Evolutionary conservation across 1,139 yeast species (phyloP).

Genomic region (Kodamaea arcana): DNA sequence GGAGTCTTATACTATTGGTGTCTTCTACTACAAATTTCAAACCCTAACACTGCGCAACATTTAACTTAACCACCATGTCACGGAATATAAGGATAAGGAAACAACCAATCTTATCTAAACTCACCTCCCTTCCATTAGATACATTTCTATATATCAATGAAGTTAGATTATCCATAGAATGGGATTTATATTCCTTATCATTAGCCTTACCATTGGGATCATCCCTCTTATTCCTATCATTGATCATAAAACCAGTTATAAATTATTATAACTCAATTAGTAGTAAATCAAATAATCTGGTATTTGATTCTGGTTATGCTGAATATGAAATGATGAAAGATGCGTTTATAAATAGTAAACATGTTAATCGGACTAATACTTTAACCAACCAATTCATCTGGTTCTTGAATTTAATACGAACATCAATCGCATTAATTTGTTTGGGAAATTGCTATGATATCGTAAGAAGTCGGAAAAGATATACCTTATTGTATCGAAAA

Average conservation of each 20-base stretch:
- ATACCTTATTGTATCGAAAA: slow-evolving; percentile 37
- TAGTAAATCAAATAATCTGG: slow-evolving; percentile 19
- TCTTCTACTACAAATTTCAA: too few relatives aligned
- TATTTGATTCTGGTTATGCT: slow-evolving; percentile 28
- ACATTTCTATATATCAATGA: slow-evolving; percentile 51
- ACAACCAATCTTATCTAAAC: slow-evolving; percentile 32
- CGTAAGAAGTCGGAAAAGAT: slow-evolving; percentile 29
- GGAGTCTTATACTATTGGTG: too few relatives aligned
- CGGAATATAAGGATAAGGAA: slow-evolving; percentile 9
- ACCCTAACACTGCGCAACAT: too few relatives aligned
- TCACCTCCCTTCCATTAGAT: slow-evolving; percentile 57
- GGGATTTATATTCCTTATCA: slow-evolving; percentile 53
- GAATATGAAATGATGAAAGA: slow-evolving; percentile 31
- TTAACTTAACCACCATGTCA: neutral
- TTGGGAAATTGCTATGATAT: slow-evolving; percentile 30
- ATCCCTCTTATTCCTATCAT: slow-evolving; percentile 19
- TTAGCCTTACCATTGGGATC: slow-evolving; percentile 48
- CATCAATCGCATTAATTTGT: slow-evolving; percentile 17
- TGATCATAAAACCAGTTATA: slow-evolving; percentile 17
- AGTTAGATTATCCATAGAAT: slow-evolving; percentile 51
- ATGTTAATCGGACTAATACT: neutral
- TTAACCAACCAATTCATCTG: slow-evolving; percentile 13
- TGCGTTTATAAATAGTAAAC: slow-evolving; percentile 8
- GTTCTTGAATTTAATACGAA: slow-evolving; percentile 15
- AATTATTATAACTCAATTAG: slow-evolving; percentile 19